Evolutionary conservation across 192 early-diverging fungal genomes (phyloP), one percentile per base, ranked within the genome.

Genomic region (Funneliformis geosporum): DNA sequence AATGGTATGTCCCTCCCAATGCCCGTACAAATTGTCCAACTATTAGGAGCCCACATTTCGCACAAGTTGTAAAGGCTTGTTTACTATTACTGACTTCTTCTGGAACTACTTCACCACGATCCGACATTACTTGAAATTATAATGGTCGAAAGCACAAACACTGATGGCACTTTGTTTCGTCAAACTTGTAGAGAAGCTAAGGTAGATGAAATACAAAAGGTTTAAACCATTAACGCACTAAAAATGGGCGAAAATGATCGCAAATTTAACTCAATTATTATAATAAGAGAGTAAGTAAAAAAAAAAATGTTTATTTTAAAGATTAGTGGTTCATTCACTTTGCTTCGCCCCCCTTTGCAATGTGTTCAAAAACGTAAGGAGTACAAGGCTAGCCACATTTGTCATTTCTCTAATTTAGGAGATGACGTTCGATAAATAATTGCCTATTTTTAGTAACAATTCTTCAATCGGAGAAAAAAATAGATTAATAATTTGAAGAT

Each of bases 11-110:
- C 23, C 88, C 88, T 62, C 90, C 89, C 64, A 95, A 81, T 14
- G 97, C 94, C n/a, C 94, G 88, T 66, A 99, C 96, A 87, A 95
- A 95, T 82, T 97, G 96, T 67, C 95, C 95, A 40, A 92, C 87
- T 78, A 99, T 91, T 73, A 86, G 80, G 68, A 87, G 82, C 18
- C 84, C 84, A 81, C 97, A 99, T 70, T 87, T 85, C 12, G 88
- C 82, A 77, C 95, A 97, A 5, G 82, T 76, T 10, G 75, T 61
- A 61, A 76, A 61, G 38, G 5, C 78, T 8, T 87, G 70, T 59
- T 82, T 73, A 38, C 16, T 82, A 5, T 44, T 25, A 42, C 8
- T 11, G 18, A 3, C 23, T 47, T 76, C 75, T 5, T 76, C 75
- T 21, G 75, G 14, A 28, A 23, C 23, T 11, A 65, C 25, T 25